Base-by-base conservation (phyloP, 306 rosid genomes). In the Notholithocarpus densiflorus region DNA sequence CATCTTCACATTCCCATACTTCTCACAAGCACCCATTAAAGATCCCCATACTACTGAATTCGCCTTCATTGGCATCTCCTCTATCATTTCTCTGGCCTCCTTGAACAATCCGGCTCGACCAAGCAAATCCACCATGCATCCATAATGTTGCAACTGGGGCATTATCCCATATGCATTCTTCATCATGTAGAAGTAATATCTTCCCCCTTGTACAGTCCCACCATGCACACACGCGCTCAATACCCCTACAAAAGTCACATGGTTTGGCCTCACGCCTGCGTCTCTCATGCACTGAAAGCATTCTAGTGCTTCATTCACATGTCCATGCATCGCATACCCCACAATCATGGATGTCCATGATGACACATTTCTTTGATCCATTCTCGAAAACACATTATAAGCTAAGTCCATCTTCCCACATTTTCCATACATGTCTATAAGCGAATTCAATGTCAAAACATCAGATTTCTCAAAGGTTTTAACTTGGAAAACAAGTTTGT, bases 261-360 rank as follows among this genome's bases (percentile, higher is more conserved):
- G 69, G 75, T 92, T 92, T 1, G 97, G 97, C 81, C 79, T 85
- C 74, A 87, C 88, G 34, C 90, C 90, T 10, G 84, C 87, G 34
- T 84, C 89, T 60, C 85, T 87, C 97, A 92, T 92, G 62, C 76
- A 68, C 60, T 15, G 27, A 82, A 92, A 92, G 82, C 83, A 89
- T 5, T 81, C 89, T 23, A 92, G 89, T 2, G 95, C 95, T 76
- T 90, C 92, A 19, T 85, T 77, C n/a, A 82, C 90, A 79, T 82
- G 89, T 56, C 97, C 97, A 23, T 90, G 95, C 91, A 86, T 89
- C 14, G 87, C 97, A 68, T 90, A 92, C 66, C 93, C 94, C 79
- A 90, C 95, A 29, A 92, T 92, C 92, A 92, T 79, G 23, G 97
- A 92, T 1, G 97, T 92, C 97, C 97, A 92, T 0, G 97, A 90